Percentiles rank a stretch among this genome's conserved stretches.
Evolutionary conservation across 345 rosid species (phyloP).

Genomic region (Camelina neglecta): DNA sequence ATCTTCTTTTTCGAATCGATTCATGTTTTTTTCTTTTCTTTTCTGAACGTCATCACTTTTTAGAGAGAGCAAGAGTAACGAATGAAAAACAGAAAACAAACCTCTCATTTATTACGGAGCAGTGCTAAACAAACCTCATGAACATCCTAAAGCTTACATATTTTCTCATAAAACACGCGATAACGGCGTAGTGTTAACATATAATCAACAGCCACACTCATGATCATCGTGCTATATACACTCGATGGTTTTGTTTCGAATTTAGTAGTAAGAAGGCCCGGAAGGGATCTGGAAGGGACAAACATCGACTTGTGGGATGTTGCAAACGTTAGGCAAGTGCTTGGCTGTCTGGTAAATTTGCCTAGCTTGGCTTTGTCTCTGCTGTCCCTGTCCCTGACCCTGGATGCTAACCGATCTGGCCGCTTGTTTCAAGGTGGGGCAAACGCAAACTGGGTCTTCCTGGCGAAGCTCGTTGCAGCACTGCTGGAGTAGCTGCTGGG

Average conservation of each 20-base stretch:
- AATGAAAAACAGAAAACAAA: neutral
- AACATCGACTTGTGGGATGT: constrained; percentile 1
- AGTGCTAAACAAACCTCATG: constrained; percentile 21
- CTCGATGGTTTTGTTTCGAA: neutral
- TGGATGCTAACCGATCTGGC: neutral
- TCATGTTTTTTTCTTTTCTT: too few species aligned
- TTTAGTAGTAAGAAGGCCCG: constrained; percentile 33
- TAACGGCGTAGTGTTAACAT: constrained; percentile 6
- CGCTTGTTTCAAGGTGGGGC: constrained; percentile 15
- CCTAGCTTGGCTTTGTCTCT: neutral
- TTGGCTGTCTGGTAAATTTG: constrained; percentile 11
- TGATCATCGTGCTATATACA: too few species aligned
- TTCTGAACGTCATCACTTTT: neutral
- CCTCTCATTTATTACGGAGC: constrained; percentile 6
- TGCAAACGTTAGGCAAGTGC: constrained; percentile 26
- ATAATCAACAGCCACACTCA: constrained; percentile 6
- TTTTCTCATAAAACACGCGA: neutral
- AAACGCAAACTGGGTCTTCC: constrained; percentile 8
- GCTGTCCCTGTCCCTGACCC: constrained; percentile 6
- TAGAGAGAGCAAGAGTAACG: neutral
- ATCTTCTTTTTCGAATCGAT: too few species aligned
- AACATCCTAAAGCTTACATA: constrained; percentile 7
- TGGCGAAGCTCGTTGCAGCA: constrained; percentile 30
- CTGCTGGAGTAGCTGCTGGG: neutral
- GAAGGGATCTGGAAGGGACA: constrained; percentile 28